A percentile compares a stretch with the other conserved stretches of the same genome.
Evolutionary conservation across 768 basidiomycete genomes (phyloP).

Genomic region (Baorangia bicolor): DNA sequence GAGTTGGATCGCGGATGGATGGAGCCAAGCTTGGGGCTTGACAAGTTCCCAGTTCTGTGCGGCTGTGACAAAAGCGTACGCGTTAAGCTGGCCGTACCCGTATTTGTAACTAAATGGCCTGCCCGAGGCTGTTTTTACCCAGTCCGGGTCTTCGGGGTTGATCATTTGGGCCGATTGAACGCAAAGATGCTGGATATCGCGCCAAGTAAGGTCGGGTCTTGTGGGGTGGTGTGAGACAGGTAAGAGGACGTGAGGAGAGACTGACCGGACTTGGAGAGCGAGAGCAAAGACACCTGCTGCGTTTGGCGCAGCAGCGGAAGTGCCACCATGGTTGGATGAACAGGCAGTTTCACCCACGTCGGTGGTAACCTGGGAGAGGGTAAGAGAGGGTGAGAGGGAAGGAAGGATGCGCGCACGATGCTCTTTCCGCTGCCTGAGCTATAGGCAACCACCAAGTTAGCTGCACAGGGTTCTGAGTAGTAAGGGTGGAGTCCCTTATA

Average conservation of each 20-base stretch:
- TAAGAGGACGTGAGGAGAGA: constrained; percentile 5
- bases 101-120: constrained; percentile 83
- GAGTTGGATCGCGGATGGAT: constrained; percentile 69
- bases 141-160: constrained; percentile 90
- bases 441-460: constrained; percentile 95
- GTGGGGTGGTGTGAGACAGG: constrained; percentile 7
- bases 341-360: constrained; percentile 87
- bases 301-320: constrained; percentile 96
- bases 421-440: constrained; percentile 92
- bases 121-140: constrained; percentile 71
- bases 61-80: constrained; percentile 73
- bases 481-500: constrained; percentile 92
- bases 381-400: constrained; percentile 13
- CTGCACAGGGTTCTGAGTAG: constrained; percentile 97
- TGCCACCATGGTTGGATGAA: constrained; percentile 85
- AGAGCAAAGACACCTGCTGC: constrained; percentile 93
- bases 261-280: constrained; percentile 81
- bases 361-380: constrained; percentile 76
- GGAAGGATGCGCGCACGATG: constrained; percentile 61
- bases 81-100: constrained; percentile 89
- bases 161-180: constrained; percentile 73
- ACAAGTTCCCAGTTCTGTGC: constrained; percentile 83
- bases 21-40: constrained; percentile 92
- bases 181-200: constrained; percentile 90
- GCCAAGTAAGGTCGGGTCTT: constrained; percentile 94